Evolutionary conservation across 768 basidiomycete species (phyloP).

Genomic region (Rhodotorula sphaerocarpa): DNA sequence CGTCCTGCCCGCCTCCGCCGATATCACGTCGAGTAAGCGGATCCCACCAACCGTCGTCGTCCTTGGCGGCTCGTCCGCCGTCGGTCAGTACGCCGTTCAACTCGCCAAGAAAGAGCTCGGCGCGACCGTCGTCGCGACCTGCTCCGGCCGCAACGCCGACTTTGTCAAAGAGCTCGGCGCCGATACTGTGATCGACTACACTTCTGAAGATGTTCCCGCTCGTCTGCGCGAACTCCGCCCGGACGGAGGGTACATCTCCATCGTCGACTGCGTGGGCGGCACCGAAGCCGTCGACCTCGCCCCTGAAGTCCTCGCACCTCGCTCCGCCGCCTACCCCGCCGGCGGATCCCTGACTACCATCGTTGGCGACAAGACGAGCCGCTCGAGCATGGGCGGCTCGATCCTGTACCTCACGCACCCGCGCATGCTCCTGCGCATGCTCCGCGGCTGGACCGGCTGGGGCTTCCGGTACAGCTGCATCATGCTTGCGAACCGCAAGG

Average conservation of each 20-base stretch:
- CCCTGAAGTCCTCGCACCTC: slow-evolving; percentile 1
- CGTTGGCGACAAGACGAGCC: slow-evolving; percentile 35
- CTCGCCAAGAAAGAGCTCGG: slow-evolving; percentile 14
- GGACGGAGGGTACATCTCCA: slow-evolving; percentile 16
- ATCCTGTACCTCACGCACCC: slow-evolving; percentile 11
- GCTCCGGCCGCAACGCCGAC: slow-evolving; percentile 21
- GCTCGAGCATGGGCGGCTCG: slow-evolving; percentile 18
- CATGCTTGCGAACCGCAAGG: slow-evolving; percentile 1
- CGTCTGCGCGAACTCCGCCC: slow-evolving; percentile 12
- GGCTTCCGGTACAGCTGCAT: slow-evolving; percentile 24
- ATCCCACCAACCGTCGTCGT: slow-evolving; percentile 24
- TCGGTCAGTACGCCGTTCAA: slow-evolving; percentile 32
- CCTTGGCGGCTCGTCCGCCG: slow-evolving; percentile 18
- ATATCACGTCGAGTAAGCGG: not conserved
- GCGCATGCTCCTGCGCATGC: slow-evolving; percentile 3
- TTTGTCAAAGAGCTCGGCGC: slow-evolving; percentile 31
- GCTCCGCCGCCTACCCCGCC: not conserved
- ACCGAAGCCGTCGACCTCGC: slow-evolving; percentile 6
- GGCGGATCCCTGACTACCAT: slow-evolving; percentile 25
- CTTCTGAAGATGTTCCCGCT: slow-evolving; percentile 8
- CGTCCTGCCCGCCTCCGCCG: not conserved
- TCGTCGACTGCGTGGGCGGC: slow-evolving; percentile 35
- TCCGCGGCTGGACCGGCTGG: slow-evolving; percentile 18
- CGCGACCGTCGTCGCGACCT: slow-evolving; percentile 26
- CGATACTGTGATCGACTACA: slow-evolving; percentile 25